A percentile compares a stretch with the other conserved stretches of the same genome.
These are phyloP conservation scores for Phaffia tasmanica DNA, from an alignment of 768 basidiomycete species.

Conservation along the genomic window DNA sequence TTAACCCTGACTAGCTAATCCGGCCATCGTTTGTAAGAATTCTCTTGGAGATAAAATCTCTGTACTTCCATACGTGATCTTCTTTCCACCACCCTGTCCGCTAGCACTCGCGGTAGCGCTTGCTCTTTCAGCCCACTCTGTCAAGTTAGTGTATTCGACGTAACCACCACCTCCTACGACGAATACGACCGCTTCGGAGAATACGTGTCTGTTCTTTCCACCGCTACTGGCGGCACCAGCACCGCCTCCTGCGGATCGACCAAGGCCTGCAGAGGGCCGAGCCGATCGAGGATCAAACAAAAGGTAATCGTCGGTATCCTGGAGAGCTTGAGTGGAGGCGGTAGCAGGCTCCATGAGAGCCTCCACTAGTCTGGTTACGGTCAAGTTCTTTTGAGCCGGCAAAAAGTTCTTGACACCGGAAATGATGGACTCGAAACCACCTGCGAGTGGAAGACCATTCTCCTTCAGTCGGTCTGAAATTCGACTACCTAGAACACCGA, in stretches of 20 bases:
- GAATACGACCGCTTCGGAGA: conserved; percentile 80
- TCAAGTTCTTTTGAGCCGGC: conserved; percentile 78
- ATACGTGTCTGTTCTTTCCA: conserved; percentile 48
- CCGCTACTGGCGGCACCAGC: conserved; percentile 45
- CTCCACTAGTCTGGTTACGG: conserved; percentile 83
- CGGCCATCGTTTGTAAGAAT: conserved; percentile 48
- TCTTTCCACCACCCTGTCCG: conserved; percentile 46
- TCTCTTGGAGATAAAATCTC: conserved; percentile 83
- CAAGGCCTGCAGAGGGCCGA: conserved; percentile 41
- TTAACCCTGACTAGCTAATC: conserved; percentile 4
- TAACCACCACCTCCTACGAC: conserved; percentile 94
- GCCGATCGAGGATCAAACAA: conserved; percentile 84
- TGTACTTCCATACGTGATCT: conserved; percentile 87
- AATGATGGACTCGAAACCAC: conserved; percentile 75
- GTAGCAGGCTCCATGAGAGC: conserved; percentile 95
- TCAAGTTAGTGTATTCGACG: conserved; percentile 91
- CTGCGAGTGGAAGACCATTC: conserved; percentile 50
- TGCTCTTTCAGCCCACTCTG: conserved; percentile 76
- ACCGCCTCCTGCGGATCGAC: conserved; percentile 41
- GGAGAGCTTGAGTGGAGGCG: conserved; percentile 84
- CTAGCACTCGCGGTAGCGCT: conserved; percentile 23
- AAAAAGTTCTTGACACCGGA: conserved; percentile 97
- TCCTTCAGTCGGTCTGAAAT: conserved; percentile 87
- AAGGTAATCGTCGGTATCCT: conserved; percentile 91
- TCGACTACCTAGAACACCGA: conserved; percentile 84